phyloP scores from a whole-genome alignment of 2,329 filamentous ascomycete species.

The Phyllosticta citrichinensis region DNA sequence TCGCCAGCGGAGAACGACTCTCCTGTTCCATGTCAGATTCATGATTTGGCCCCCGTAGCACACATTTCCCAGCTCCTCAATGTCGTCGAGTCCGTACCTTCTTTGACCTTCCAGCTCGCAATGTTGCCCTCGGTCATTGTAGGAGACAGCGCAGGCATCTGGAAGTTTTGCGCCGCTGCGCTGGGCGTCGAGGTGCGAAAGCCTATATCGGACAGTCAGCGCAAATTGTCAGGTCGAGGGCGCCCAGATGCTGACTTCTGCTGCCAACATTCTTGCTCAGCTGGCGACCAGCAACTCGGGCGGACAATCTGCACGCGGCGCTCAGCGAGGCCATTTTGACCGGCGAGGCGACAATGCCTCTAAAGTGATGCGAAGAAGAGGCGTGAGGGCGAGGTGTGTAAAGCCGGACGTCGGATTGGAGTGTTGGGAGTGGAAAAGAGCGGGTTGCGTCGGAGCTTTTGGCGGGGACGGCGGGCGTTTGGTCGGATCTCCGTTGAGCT shows the following conservation, averaged over 20 bases:
- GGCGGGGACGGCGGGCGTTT: constrained; percentile 3
- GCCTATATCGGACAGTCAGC: constrained; percentile 34
- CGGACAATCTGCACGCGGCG: constrained; percentile 53
- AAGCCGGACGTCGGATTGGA: constrained; percentile 2
- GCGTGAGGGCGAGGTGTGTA: constrained; percentile 1
- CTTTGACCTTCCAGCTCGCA: constrained; percentile 73
- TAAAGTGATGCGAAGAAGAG: not conserved
- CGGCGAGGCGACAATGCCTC: constrained; percentile 10
- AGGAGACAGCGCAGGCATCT: constrained; percentile 82
- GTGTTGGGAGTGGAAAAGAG: constrained; percentile 5
- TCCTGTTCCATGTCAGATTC: constrained; percentile 32
- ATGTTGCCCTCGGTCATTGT: constrained; percentile 95
- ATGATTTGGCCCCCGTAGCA: not conserved
- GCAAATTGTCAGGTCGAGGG: constrained; percentile 1
- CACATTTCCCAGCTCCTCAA: not conserved
- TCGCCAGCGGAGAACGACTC: constrained; percentile 74
- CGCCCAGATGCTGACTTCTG: constrained; percentile 43
- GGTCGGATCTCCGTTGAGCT: constrained; percentile 8
- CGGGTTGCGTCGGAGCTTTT: constrained; percentile 7
- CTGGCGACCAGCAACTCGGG: constrained; percentile 47
- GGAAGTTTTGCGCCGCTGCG: constrained; percentile 74
- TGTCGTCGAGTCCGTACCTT: constrained; percentile 39
- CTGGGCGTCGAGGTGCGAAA: constrained; percentile 53
- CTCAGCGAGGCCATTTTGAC: constrained; percentile 54
- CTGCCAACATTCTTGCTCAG: constrained; percentile 43